phyloP scores from a whole-genome alignment of 352 stramenopile species.

The Phytophthora kernoviae region DNA sequence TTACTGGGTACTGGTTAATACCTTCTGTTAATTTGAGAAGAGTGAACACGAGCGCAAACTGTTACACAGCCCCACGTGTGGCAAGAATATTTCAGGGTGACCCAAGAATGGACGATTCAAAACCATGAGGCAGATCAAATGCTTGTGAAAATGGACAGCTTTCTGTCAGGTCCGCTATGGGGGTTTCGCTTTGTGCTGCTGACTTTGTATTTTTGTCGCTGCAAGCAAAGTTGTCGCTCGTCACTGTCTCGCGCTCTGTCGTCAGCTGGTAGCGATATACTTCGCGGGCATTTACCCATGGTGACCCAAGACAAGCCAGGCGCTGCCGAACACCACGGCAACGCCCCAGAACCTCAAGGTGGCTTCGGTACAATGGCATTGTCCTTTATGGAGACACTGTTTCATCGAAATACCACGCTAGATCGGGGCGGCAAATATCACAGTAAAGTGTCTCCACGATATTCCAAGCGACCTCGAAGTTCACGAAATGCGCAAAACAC shows the following conservation, averaged over 20 bases:
- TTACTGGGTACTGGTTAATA: too few relatives aligned
- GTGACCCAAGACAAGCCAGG: constrained; percentile 13
- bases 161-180: too few relatives aligned
- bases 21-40: too few relatives aligned
- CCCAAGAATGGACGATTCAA: too few relatives aligned
- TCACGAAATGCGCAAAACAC: background rate
- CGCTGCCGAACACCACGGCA: constrained; percentile 11
- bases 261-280: background rate
- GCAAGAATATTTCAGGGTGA: too few relatives aligned
- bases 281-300: constrained; percentile 12
- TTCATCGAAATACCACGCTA: constrained; percentile 10
- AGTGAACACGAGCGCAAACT: too few relatives aligned
- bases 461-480: constrained; percentile 12
- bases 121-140: too few relatives aligned
- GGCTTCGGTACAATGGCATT: constrained; percentile 14
- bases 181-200: background rate
- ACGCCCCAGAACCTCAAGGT: constrained; percentile 5
- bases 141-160: too few relatives aligned
- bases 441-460: constrained; percentile 17
- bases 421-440: constrained; percentile 8
- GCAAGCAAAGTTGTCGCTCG: background rate
- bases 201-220: background rate
- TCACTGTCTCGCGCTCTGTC: background rate
- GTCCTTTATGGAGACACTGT: constrained; percentile 20
- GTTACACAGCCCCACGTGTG: too few relatives aligned